These are phyloP conservation scores for Didymella exigua DNA, from an alignment of 2,329 filamentous ascomycete species.

Conservation along the genomic window DNA sequence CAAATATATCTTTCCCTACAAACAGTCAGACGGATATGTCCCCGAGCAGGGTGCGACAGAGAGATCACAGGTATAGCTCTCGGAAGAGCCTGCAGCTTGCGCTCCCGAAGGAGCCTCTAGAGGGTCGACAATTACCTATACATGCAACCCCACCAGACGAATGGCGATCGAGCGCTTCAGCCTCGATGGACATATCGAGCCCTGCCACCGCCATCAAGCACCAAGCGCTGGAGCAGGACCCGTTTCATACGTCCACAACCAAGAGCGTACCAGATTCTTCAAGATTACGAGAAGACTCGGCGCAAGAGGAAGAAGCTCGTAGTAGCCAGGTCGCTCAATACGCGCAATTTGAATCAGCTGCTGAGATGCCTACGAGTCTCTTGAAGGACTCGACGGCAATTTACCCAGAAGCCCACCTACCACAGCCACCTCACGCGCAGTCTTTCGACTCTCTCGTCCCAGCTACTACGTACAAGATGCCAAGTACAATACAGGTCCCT, in stretches of 20 bases:
- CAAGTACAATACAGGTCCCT: conserved; percentile 10
- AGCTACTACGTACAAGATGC: conserved; percentile 12
- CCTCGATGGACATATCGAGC: conserved; percentile 31
- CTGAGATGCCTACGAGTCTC: not conserved
- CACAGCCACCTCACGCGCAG: not conserved
- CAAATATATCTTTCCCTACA: conserved; percentile 3
- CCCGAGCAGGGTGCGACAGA: conserved; percentile 25
- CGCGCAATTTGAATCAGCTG: not conserved
- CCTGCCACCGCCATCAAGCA: not conserved
- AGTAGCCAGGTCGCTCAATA: conserved; percentile 9
- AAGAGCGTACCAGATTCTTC: conserved; percentile 3
- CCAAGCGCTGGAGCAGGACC: not conserved
- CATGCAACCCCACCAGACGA: conserved; percentile 7
- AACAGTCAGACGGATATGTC: conserved; percentile 25
- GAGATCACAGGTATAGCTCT: conserved; percentile 5
- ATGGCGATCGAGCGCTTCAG: conserved; percentile 31
- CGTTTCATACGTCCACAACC: not conserved
- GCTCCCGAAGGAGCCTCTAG: conserved; percentile 22
- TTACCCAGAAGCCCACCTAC: not conserved
- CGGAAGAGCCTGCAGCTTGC: conserved; percentile 22
- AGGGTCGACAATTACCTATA: conserved; percentile 1
- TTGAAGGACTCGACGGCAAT: not conserved
- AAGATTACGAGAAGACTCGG: conserved; percentile 17
- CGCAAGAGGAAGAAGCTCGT: conserved; percentile 13
- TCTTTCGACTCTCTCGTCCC: conserved; percentile 13